Base-by-base conservation (phyloP, 179 eudicot genomes). In the Dionaea muscipula region DNA sequence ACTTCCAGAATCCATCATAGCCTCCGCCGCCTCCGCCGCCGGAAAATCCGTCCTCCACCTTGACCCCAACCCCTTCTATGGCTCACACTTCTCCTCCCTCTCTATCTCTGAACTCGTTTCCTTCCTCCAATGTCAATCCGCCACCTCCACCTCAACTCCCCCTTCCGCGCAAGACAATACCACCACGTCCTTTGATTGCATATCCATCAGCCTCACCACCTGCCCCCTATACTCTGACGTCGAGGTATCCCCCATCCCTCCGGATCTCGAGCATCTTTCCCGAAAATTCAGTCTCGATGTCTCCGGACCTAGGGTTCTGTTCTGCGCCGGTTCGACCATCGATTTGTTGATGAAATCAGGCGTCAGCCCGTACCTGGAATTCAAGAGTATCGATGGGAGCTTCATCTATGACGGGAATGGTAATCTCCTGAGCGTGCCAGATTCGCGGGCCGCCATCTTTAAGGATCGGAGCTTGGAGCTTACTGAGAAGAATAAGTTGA, bases 1-100 rank as follows among this genome's bases (percentile, higher is more conserved):
- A 35, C 65, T 83, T 0, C 77, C 94, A 0, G 79, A 80, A 64
- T 81, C 97, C 51, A 62, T 90, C 61, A 49, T 86, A 31, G 79
- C 97, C 69, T 82, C 95, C 65, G 85, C 85, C 35, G 79, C 94
- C 11, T 68, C 97, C 38, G 45, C 82, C 53, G 74, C 76, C 74
- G 84, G 83, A 0, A 90, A 78, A 75, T 33, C 97, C 45, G 94
- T 86, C 75, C 95, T 90, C 70, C 95, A 86, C 65, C 79, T 90
- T 47, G 97, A 90, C 59, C 85, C 94, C 11, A 86, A 80, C 75
- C 72, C 94, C 53, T 83, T 71, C 70, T 90, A 90, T 64, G 97
- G 97, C 57, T 55, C 71, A 52, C 87, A 74, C 66, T 83, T 72
- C 77, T 54, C 96, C 51, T 76, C 90, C 55, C 81, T 80, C 55